Conservation (phyloP, 345 rosid genomes). For the Abelmoschus esculentus region DNA sequence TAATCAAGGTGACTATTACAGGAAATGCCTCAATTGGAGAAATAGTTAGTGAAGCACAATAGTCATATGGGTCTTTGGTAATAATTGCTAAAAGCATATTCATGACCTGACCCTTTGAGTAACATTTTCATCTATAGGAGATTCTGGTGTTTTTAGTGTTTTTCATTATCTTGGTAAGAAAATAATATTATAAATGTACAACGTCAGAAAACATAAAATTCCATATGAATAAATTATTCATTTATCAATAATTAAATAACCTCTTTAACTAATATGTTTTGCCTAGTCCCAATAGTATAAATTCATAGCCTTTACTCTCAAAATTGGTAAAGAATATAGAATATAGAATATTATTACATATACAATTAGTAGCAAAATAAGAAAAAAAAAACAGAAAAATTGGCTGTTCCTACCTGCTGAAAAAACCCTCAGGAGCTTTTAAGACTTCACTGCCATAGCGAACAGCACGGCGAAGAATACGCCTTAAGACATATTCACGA, state of each 20-base stretch:
- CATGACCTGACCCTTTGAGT: no score
- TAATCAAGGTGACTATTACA: background rate
- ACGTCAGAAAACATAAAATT: no score
- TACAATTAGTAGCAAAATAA: no score
- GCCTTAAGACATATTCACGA: slow-evolving; percentile 90
- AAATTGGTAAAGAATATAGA: background rate
- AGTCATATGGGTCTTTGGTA: no score
- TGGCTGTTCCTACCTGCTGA: slow-evolving; percentile 55
- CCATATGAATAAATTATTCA: background rate
- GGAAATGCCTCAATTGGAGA: background rate
- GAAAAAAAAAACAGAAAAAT: no score
- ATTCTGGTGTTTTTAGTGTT: no score
- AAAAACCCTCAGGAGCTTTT: slow-evolving; percentile 86
- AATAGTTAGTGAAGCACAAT: background rate
- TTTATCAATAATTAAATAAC: background rate
- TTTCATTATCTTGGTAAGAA: no score
- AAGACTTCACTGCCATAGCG: slow-evolving; percentile 88
- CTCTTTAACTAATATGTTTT: background rate
- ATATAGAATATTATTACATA: no score
- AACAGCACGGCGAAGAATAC: slow-evolving; percentile 97
- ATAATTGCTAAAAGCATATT: no score
- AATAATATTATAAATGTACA: no score
- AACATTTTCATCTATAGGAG: no score
- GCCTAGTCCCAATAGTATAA: background rate
- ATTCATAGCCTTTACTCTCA: background rate